A percentile compares a stretch with the other conserved stretches of the same genome.
phyloP scores from a whole-genome alignment of 106 monocot genomes.

The Narthecium ossifragum region DNA sequence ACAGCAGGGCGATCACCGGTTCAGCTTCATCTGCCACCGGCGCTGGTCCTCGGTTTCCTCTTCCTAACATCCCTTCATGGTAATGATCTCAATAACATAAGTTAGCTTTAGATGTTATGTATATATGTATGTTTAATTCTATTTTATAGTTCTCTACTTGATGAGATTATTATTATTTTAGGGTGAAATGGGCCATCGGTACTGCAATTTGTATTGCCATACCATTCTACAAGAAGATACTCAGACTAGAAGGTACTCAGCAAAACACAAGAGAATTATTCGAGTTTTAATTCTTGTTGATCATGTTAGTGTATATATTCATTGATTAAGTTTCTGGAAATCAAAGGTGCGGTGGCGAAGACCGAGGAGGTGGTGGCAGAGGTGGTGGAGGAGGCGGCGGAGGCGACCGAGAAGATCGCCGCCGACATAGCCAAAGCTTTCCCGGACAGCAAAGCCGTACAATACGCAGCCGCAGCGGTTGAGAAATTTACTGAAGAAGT shows the following conservation, averaged over 20 bases:
- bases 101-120: too few relatives aligned
- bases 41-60: too few relatives aligned
- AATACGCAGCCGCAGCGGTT: constrained; percentile 2
- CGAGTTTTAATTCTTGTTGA: too few relatives aligned
- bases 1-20: too few relatives aligned
- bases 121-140: too few relatives aligned
- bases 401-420: constrained; percentile 17
- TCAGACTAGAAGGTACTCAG: constrained; percentile 23
- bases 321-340: too few relatives aligned
- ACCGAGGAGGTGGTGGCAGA: constrained; percentile 1
- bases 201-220: constrained; percentile 2
- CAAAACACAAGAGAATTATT: too few relatives aligned
- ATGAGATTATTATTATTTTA: background rate
- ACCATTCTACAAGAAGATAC: constrained; percentile 20
- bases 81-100: too few relatives aligned
- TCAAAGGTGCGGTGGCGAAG: constrained; percentile 22
- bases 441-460: constrained; percentile 16
- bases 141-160: too few relatives aligned
- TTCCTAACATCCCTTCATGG: background rate
- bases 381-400: constrained; percentile 19
- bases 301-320: too few relatives aligned
- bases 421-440: constrained; percentile 17
- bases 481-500: constrained; percentile 26
- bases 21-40: too few relatives aligned
- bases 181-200: constrained; percentile 9